Evolutionary conservation across 768 basidiomycete species (phyloP).

Genomic region (Boletus tomentosulus): DNA sequence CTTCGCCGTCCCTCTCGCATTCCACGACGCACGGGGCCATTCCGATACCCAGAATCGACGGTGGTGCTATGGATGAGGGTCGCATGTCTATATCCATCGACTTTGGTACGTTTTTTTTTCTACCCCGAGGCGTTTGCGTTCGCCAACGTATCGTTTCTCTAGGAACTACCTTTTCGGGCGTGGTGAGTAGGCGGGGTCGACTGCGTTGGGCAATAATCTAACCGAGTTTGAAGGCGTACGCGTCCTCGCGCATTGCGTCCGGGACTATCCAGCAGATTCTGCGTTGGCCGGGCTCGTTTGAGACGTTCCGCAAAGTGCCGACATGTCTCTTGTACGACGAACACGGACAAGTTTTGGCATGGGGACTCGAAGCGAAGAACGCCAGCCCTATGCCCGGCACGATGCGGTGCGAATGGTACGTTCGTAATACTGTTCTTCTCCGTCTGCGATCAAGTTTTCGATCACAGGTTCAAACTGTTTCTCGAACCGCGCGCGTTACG

Average conservation of each 20-base stretch:
- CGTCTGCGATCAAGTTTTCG: background rate
- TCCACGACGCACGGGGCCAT: constrained; percentile 1
- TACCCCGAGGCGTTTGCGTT: background rate
- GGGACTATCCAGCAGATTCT: constrained; percentile 83
- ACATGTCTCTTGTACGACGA: constrained; percentile 84
- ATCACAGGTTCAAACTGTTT: constrained; percentile 79
- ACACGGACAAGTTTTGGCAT: constrained; percentile 66
- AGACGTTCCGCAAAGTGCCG: constrained; percentile 83
- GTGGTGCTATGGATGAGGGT: constrained; percentile 51
- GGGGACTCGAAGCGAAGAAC: constrained; percentile 88
- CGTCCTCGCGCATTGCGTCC: constrained; percentile 75
- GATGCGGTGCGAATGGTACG: constrained; percentile 52
- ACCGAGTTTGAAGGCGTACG: constrained; percentile 59
- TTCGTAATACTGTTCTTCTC: background rate
- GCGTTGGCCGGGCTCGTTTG: constrained; percentile 80
- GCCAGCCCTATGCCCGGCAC: constrained; percentile 64
- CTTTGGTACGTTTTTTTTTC: constrained; percentile 52
- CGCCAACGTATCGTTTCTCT: background rate
- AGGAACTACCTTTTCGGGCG: constrained; percentile 88
- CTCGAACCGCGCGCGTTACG: constrained; percentile 79
- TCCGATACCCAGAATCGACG: constrained; percentile 16
- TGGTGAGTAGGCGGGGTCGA: constrained; percentile 47
- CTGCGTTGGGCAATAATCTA: background rate
- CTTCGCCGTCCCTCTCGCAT: constrained; percentile 20
- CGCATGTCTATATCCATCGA: constrained; percentile 81